Percentiles rank a stretch among this genome's conserved stretches.
Conservation (phyloP, 2,329 filamentous ascomycete species). For the Xylariaceae sp. region DNA sequence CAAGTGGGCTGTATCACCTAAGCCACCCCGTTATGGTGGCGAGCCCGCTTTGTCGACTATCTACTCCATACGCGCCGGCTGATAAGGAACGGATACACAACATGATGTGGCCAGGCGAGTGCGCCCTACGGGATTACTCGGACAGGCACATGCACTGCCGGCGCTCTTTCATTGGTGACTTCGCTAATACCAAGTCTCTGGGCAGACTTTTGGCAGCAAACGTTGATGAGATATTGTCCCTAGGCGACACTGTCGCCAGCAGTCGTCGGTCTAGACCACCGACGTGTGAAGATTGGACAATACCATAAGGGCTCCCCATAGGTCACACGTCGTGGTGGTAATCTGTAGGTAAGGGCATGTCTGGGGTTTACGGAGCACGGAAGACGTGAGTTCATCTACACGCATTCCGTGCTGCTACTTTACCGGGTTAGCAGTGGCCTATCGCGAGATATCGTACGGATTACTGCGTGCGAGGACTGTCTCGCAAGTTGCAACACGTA, state of each 20-base stretch:
- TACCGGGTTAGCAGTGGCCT: no score
- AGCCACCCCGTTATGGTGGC: background rate
- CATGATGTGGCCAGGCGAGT: background rate
- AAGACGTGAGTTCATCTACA: no score
- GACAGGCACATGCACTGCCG: background rate
- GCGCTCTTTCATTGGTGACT: constrained; percentile 8
- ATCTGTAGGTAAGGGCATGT: no score
- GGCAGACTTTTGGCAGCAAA: constrained; percentile 2
- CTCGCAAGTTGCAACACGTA: no score
- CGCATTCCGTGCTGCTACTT: no score
- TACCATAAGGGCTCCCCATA: background rate
- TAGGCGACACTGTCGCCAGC: constrained; percentile 3
- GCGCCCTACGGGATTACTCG: background rate
- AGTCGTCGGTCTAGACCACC: constrained; percentile 3
- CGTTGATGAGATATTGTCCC: background rate
- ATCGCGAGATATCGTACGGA: no score
- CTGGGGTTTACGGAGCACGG: no score
- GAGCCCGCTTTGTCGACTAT: background rate
- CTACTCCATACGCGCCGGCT: background rate
- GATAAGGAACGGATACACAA: background rate
- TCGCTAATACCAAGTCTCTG: constrained; percentile 9
- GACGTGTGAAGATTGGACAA: background rate
- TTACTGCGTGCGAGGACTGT: no score
- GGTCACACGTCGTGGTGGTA: background rate
- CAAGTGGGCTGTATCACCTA: constrained; percentile 3